Evolutionary conservation across 202 grass and related monocot species (phyloP).

Genomic region (Tripidium arundinaceum): DNA sequence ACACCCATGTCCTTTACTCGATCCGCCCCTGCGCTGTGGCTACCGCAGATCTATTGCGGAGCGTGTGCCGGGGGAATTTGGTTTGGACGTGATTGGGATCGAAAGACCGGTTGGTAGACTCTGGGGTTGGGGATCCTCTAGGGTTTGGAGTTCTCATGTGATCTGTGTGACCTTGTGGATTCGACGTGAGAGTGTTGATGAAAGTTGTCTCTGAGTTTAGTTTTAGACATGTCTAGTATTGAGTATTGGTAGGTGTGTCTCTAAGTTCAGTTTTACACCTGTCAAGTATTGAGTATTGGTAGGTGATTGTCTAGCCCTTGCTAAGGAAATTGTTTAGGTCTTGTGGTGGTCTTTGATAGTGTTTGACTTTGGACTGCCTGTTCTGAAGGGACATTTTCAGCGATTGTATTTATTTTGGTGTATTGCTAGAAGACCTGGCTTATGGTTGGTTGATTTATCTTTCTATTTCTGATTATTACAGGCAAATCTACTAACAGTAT

Average conservation of each 20-base stretch:
- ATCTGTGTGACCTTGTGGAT: not conserved
- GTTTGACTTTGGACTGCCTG: conserved; percentile 3
- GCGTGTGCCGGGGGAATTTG: not conserved
- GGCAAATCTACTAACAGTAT: not conserved
- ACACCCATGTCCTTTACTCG: no score
- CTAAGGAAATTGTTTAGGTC: not conserved
- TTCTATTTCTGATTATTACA: not conserved
- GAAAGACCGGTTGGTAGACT: not conserved
- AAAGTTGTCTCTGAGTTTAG: not conserved
- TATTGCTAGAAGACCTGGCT: not conserved
- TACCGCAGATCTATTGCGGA: not conserved
- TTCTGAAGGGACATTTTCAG: not conserved
- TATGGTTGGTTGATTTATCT: not conserved
- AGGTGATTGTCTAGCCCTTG: not conserved
- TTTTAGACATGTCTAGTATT: not conserved
- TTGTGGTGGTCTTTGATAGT: not conserved
- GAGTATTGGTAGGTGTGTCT: not conserved
- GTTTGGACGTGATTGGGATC: not conserved
- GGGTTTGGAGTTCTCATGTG: not conserved
- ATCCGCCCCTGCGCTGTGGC: no score
- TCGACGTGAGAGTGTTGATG: not conserved
- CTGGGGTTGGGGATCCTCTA: no score
- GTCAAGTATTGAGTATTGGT: not conserved
- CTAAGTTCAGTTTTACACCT: not conserved
- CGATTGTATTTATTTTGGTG: not conserved